These are phyloP conservation scores for Elaeis guineensis DNA, from an alignment of 176 grass and related monocot species.

Conservation along the genomic window DNA sequence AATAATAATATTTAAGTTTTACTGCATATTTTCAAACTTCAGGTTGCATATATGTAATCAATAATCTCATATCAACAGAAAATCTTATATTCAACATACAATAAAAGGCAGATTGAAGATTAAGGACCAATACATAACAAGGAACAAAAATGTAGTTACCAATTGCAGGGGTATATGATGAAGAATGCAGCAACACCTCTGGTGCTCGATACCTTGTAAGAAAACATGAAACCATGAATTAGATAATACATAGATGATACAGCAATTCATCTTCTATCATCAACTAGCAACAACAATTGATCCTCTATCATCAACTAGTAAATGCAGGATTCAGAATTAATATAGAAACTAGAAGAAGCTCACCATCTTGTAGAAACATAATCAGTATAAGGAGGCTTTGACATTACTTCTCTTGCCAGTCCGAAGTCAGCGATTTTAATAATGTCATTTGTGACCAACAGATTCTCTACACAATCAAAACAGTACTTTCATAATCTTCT, in stretches of 20 bases:
- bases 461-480: constrained; percentile 45
- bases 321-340: background rate
- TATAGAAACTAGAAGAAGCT: constrained; percentile 9
- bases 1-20: too few species aligned
- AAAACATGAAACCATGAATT: constrained; percentile 9
- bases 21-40: too few species aligned
- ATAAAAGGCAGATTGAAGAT: background rate
- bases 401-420: constrained; percentile 86
- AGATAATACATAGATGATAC: constrained; percentile 6
- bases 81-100: background rate
- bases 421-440: constrained; percentile 96
- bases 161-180: constrained; percentile 72
- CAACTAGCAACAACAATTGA: background rate
- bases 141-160: constrained; percentile 31
- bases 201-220: constrained; percentile 74
- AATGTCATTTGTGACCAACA: constrained; percentile 52
- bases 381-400: constrained; percentile 82
- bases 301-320: background rate
- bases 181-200: constrained; percentile 63
- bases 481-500: constrained; percentile 6
- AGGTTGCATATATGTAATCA: too few species aligned
- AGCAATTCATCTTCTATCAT: background rate
- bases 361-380: constrained; percentile 99
- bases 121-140: background rate
- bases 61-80: too few species aligned